These are phyloP conservation scores for Bipolaris zeicola DNA, from an alignment of 2,329 filamentous ascomycete genomes.

Conservation along the genomic window DNA sequence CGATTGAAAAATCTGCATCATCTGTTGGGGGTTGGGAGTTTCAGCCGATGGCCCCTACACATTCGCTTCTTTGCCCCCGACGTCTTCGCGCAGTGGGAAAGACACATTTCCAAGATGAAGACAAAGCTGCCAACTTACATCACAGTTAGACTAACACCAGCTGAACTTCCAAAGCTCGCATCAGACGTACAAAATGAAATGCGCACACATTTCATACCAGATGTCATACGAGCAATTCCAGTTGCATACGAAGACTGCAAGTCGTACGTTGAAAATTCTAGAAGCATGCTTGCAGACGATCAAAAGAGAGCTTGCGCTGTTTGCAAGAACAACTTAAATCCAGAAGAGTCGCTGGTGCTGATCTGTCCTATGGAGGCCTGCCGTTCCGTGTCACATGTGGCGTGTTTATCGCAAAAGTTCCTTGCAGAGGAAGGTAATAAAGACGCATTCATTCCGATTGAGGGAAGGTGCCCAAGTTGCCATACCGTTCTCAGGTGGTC, in stretches of 20 bases:
- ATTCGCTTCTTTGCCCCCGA: slow-evolving; percentile 78
- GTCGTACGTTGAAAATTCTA: slow-evolving; percentile 59
- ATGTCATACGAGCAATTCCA: slow-evolving; percentile 52
- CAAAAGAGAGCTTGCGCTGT: slow-evolving; percentile 52
- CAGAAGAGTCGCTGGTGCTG: slow-evolving; percentile 51
- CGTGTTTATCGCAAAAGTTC: slow-evolving; percentile 61
- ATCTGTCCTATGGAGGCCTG: slow-evolving; percentile 60
- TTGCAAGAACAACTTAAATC: slow-evolving; percentile 52
- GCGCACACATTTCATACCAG: slow-evolving; percentile 34
- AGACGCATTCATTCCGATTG: slow-evolving; percentile 64
- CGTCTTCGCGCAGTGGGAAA: slow-evolving; percentile 72
- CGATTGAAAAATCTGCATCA: slow-evolving; percentile 81
- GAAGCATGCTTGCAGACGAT: slow-evolving; percentile 30
- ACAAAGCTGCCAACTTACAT: slow-evolving; percentile 36
- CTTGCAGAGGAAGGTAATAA: slow-evolving; percentile 49
- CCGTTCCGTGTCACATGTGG: slow-evolving; percentile 58
- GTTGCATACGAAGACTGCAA: slow-evolving; percentile 59
- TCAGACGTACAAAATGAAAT: slow-evolving; percentile 28
- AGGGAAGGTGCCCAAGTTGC: slow-evolving; percentile 75
- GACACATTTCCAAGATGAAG: slow-evolving; percentile 45
- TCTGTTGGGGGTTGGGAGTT: slow-evolving; percentile 78
- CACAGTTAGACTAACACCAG: slow-evolving; percentile 37
- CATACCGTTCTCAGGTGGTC: slow-evolving; percentile 68
- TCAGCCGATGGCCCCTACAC: slow-evolving; percentile 79
- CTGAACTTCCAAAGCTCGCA: slow-evolving; percentile 30